Evolutionary conservation across 495 filamentous ascomycete species (phyloP).

Genomic region (Oidiodendron maius): DNA sequence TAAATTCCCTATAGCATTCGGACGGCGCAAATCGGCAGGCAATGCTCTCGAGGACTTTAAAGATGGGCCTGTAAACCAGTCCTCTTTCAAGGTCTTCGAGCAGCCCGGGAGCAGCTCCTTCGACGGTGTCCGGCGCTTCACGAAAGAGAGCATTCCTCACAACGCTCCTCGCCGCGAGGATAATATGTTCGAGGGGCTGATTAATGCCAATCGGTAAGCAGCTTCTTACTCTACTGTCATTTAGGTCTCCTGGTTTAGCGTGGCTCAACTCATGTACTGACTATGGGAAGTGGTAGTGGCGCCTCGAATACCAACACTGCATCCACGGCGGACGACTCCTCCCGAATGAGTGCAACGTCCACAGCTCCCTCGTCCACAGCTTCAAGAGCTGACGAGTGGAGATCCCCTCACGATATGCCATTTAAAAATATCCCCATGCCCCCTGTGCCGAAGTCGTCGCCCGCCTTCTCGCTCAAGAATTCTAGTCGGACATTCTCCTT

Average conservation of each 20-base stretch:
- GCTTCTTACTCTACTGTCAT: neutral
- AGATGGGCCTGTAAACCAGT: conserved; percentile 31
- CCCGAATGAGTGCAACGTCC: conserved; percentile 66
- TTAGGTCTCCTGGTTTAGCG: neutral
- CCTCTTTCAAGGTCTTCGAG: conserved; percentile 54
- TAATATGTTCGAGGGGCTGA: conserved; percentile 48
- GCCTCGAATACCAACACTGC: conserved; percentile 60
- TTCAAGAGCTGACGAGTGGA: conserved; percentile 48
- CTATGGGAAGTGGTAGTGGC: conserved; percentile 49
- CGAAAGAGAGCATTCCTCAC: conserved; percentile 32
- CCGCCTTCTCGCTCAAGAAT: conserved; percentile 51
- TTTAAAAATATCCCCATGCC: conserved; percentile 52
- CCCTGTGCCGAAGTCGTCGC: conserved; percentile 44
- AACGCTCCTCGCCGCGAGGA: conserved; percentile 37
- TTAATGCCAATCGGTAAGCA: conserved; percentile 48
- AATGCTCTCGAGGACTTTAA: conserved; percentile 55
- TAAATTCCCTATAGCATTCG: conserved; percentile 59
- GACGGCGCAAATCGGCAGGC: conserved; percentile 61
- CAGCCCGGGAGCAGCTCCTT: conserved; percentile 45
- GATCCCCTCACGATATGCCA: conserved; percentile 41
- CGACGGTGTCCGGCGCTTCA: conserved; percentile 37
- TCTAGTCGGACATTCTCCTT: conserved; percentile 74
- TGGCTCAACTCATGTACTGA: conserved; percentile 18
- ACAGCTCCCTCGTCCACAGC: conserved; percentile 70
- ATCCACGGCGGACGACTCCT: conserved; percentile 58